Evolutionary conservation across 257 asterid genomes (phyloP).

Genomic region (Nicotiana benthamiana): DNA sequence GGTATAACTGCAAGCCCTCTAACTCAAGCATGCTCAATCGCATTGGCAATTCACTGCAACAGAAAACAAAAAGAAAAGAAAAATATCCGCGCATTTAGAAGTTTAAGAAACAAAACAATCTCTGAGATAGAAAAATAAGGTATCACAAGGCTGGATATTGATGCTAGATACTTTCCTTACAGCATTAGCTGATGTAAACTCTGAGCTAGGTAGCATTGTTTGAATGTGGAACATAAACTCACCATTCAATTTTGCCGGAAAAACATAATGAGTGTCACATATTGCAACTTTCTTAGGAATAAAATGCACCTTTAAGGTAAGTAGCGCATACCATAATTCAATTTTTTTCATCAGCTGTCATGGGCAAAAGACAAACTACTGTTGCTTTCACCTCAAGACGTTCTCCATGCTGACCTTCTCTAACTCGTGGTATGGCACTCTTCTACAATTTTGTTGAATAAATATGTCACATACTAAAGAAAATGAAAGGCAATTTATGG

Average conservation of each 20-base stretch:
- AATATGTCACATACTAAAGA: background rate
- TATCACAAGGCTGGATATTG: background rate
- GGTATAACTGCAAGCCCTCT: background rate
- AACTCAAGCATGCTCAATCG: background rate
- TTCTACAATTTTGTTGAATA: constrained; percentile 29
- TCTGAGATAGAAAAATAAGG: background rate
- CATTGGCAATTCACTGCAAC: background rate
- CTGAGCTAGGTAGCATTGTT: background rate
- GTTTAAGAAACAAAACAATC: background rate
- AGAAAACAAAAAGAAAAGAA: background rate
- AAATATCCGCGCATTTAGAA: background rate
- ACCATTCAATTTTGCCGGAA: background rate
- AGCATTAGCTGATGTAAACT: background rate
- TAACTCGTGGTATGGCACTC: constrained; percentile 14
- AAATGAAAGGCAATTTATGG: background rate
- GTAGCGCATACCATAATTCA: background rate
- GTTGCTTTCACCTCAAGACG: background rate
- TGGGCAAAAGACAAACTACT: background rate
- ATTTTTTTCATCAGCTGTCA: background rate
- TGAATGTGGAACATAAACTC: background rate
- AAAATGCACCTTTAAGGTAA: background rate
- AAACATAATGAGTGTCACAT: background rate
- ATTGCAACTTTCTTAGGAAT: background rate
- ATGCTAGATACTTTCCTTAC: background rate
- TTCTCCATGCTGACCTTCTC: background rate